Conservation (phyloP, 345 rosid genomes). For the Populus simonii region DNA sequence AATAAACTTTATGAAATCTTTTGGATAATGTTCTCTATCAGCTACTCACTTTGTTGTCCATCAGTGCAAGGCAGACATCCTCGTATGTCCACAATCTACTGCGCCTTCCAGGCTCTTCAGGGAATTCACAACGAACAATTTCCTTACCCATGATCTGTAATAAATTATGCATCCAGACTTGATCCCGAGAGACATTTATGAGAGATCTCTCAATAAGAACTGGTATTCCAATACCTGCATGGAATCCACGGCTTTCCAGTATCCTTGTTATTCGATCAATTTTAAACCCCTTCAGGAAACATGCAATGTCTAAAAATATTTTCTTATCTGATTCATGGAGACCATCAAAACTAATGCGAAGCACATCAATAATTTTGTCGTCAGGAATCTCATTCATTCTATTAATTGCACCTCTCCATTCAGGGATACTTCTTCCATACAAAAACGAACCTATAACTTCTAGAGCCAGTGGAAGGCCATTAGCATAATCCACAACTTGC, state of each 20-base stretch:
- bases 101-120: constrained; percentile 3
- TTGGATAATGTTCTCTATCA: too few relatives aligned
- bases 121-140: constrained; percentile 3
- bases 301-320: constrained; percentile 10
- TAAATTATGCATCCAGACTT: constrained; percentile 1
- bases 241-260: not conserved
- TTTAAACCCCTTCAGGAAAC: constrained; percentile 9
- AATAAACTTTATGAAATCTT: too few relatives aligned
- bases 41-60: too few relatives aligned
- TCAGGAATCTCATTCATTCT: constrained; percentile 4
- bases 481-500: constrained; percentile 11
- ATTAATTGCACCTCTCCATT: constrained; percentile 3
- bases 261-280: not conserved
- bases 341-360: constrained; percentile 10
- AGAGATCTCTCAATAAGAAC: constrained; percentile 6
- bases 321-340: constrained; percentile 2
- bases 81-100: not conserved
- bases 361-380: not conserved
- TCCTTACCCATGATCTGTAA: constrained; percentile 1
- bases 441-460: constrained; percentile 15
- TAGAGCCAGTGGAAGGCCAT: constrained; percentile 11
- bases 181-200: not conserved
- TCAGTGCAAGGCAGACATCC: not conserved
- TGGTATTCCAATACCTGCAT: not conserved
- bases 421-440: not conserved